Base-by-base conservation (phyloP, 805 yeast genomes). In the Ogataea dorogensis region DNA sequence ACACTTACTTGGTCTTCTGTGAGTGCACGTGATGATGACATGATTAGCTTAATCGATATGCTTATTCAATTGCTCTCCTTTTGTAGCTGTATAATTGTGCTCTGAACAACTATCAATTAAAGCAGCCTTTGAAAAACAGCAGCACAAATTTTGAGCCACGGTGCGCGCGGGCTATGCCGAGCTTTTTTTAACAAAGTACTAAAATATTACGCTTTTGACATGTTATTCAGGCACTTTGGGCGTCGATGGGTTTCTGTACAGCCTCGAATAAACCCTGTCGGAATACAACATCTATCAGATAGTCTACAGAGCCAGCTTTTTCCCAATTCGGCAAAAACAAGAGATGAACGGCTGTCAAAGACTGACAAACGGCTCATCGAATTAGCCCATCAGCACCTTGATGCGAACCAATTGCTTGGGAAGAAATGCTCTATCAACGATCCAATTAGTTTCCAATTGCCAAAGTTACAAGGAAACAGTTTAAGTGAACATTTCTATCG, bases 401-500 rank as follows among this genome's bases (percentile, higher is more conserved):
- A 61, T 13, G 64, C 68, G 13, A 83, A 86, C 51, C 78, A 77
- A 1, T 66, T 89, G n/a, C 61, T 83, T 20, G 93, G 93, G 1
- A 87, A 86, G 52, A 73, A 75, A 43, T 85, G 96, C 1, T 71
- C 73, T 2, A 59, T 77, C 2, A 58, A 69, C 2, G 71, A 70
- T 1, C 89, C 95, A 0, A 75, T 86, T 2, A 51, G 59, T 12
- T 68, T 82, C 24, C 52, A 70, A 11, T 55, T 89, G 10, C 98
- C 99, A 0, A 58, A 63, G 16, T 56, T 91, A n/a, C 77, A 79
- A 33, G 98, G 98, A 0, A 40, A 56, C 1, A 64, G 79, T 6
- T 59, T 93, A 6, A 94, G 85, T 54, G 95, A 86, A 52, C 99
- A 93, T 65, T 93, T 93, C 56, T 71, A 77, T 48, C 70, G 73